These are phyloP conservation scores for Coemansia sp. DNA, from an alignment of 192 early-diverging fungal genomes.

Conservation along the genomic window DNA sequence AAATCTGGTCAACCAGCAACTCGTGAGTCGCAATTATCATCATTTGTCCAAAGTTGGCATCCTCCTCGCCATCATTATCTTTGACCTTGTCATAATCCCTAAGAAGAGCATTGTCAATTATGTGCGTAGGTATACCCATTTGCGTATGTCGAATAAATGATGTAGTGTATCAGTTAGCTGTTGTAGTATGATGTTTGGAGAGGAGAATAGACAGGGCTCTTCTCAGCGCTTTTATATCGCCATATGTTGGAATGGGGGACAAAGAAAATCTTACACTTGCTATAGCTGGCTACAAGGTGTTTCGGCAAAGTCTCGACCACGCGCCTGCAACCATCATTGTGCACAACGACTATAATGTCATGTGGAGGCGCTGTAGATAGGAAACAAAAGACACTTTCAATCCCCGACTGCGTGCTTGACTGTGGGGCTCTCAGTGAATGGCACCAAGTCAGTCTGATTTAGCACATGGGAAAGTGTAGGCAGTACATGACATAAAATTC, in stretches of 20 bases:
- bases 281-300: background rate
- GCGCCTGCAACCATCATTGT: no score
- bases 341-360: background rate
- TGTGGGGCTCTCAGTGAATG: background rate
- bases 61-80: background rate
- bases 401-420: background rate
- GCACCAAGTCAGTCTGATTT: background rate
- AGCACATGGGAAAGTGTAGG: background rate
- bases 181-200: background rate
- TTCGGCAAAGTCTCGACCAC: background rate
- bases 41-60: background rate
- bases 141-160: background rate
- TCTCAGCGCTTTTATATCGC: background rate
- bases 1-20: background rate
- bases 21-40: background rate
- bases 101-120: background rate
- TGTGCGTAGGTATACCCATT: background rate
- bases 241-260: background rate
- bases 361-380: background rate
- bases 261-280: background rate
- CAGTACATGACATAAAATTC: background rate
- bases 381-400: background rate
- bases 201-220: background rate
- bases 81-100: background rate
- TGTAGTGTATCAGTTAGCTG: background rate